Evolutionary conservation across 805 yeast species (phyloP), one percentile per base, ranked within the genome.

Genomic region (Candida sithepensis): DNA sequence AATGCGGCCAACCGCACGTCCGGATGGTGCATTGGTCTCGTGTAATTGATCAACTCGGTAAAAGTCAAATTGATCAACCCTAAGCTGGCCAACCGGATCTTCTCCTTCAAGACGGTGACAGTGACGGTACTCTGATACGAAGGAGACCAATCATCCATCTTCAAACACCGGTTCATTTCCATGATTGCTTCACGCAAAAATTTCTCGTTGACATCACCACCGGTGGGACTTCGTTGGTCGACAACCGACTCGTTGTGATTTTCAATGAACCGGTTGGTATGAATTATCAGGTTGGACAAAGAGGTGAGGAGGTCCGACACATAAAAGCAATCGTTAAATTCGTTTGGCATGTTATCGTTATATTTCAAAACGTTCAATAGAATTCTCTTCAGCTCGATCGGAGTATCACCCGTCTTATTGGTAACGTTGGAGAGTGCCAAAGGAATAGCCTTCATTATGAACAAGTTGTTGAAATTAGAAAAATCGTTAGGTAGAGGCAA

Each of bases 111-210:
- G 24, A 90, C 79, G 4, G 79, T 69, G 23, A 72, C 65, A 16
- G 90, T 74, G 36, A 87, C 69, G 33, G 74, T 52, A 48, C 75
- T 63, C 44, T 81, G 84, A 51, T 78, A 81, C 0, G 96, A 84
- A 1, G 97, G 92, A 7, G 85, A 73, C 95, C 95, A 89, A 39
- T 78, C 82, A 59, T 92, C 98, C 68, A 94, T 74, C 51, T 90
- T 81, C 54, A 82, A 80, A 50, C 82, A 76, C 49, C 97, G 75
- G 46, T 83, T 80, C 41, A 94, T 71, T 59, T 91, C 97, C 6
- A 75, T 73, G 7, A 83, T 56, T 0, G 83, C 81, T 14, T 74
- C 76, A 3, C 62, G 54, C 2, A 79, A 60, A 56, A 76, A 80
- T 3, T 59, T 60, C 26, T 50, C 62, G 26, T 70, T 74, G 3